phyloP scores from a whole-genome alignment of 495 filamentous ascomycete genomes.

The Penicillium lividum region DNA sequence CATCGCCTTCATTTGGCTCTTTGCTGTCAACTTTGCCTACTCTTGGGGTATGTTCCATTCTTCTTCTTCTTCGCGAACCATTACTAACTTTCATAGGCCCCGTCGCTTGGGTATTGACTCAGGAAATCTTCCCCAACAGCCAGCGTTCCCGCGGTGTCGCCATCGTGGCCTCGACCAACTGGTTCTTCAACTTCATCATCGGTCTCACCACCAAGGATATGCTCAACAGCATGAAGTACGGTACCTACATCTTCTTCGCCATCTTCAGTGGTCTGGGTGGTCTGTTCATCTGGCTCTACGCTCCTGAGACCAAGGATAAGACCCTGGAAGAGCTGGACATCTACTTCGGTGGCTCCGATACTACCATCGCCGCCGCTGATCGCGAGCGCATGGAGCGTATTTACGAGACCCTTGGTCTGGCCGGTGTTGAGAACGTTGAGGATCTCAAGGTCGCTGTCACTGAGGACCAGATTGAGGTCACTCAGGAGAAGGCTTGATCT shows the following conservation, averaged over 20 bases:
- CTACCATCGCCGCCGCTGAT: constrained; percentile 8
- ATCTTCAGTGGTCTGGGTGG: constrained; percentile 49
- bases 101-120: constrained; percentile 40
- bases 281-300: constrained; percentile 51
- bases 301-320: constrained; percentile 60
- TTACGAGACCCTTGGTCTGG: constrained; percentile 10
- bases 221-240: constrained; percentile 41
- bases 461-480: constrained; percentile 14
- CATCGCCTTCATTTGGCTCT: constrained; percentile 46
- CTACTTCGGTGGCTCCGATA: constrained; percentile 24
- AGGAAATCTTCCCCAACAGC: constrained; percentile 46
- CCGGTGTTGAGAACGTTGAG: constrained; percentile 30
- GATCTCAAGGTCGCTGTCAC: constrained; percentile 25
- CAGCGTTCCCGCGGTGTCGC: constrained; percentile 42
- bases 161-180: constrained; percentile 43
- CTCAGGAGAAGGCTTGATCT: constrained; percentile 1
- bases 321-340: constrained; percentile 28
- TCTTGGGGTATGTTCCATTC: constrained; percentile 38
- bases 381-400: constrained; percentile 11
- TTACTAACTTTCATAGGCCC: constrained; percentile 28
- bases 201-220: constrained; percentile 44
- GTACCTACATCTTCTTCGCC: constrained; percentile 48
- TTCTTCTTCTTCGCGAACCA: constrained; percentile 34
- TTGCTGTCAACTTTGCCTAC: constrained; percentile 45
- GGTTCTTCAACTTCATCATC: constrained; percentile 49